Base-by-base conservation (phyloP, 495 filamentous ascomycete species). In the Beverwykella pulmonaria region DNA sequence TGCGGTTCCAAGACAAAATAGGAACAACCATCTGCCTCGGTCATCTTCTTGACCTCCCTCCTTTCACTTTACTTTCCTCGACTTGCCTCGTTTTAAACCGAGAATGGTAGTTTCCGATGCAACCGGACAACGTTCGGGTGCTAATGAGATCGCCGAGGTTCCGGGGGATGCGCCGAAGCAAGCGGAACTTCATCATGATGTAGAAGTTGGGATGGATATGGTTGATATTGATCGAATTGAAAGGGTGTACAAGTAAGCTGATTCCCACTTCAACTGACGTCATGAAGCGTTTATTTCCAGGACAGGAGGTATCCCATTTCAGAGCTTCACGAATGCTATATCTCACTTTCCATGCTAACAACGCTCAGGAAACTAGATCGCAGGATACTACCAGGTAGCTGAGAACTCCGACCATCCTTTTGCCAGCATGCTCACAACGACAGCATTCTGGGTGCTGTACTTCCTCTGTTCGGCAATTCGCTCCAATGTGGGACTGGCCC, bases 381-480 rank as follows among this genome's bases (percentile, higher is more conserved):
- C 10, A 87, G 92, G 48, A 93, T 96, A 74, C 89, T 96, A 64
- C 90, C 92, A 65, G 82, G 84, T 82, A 77, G 56, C 67, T 44
- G 3, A 12, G 12, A 62, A 49, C 25, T 23, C 20, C 19, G 10
- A 17, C 15, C 30, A 59, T 53, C 14, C 17, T 36, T 59, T 26
- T 1, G 30, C 19, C 17, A 17, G 12, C 23, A 29, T 36, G 34
- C 69, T 71, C 3, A 71, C 34, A n/a, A n/a, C 30, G 23, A 29
- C 50, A 84, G 91, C 92, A 39, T 92, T 97, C 76, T 96, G 92
- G 92, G 77, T 88, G n/a, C 82, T 97, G 8, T 97, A 97, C 78
- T 96, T 97, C 75, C 82, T 96, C 62, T 91, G 90, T 81, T 94
- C 93, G 0, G 91, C 92, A 57, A 92, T 96, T 73, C 88, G 92